Evolutionary conservation across 176 grass and related monocot genomes (phyloP).

Genomic region (Rhynchospora pubera): DNA sequence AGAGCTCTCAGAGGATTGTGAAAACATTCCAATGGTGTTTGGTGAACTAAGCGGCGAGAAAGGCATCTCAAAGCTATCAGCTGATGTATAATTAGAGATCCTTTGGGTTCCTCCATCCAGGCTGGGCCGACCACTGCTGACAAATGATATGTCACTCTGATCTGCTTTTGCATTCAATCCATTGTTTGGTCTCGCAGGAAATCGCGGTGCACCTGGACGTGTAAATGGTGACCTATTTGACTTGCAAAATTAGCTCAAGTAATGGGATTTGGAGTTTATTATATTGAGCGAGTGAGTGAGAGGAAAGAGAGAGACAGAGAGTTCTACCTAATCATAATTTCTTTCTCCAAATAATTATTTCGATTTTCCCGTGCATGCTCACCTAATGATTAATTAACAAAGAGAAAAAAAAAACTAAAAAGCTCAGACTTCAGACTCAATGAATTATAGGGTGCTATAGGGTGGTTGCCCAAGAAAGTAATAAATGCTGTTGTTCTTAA

Average conservation of each 20-base stretch:
- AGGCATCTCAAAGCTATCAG: conserved; percentile 27
- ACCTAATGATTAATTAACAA: conserved; percentile 29
- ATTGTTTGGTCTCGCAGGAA: background rate
- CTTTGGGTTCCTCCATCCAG: conserved; percentile 8
- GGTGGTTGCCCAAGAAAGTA: too few relatives aligned
- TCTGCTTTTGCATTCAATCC: background rate
- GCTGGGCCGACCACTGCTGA: conserved; percentile 19
- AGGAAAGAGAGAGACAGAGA: background rate
- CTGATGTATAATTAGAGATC: background rate
- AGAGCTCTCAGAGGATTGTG: background rate
- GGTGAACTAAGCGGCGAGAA: conserved; percentile 22
- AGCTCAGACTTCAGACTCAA: background rate
- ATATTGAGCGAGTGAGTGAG: background rate
- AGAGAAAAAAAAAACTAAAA: background rate
- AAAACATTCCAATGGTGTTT: conserved; percentile 13
- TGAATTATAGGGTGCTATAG: background rate
- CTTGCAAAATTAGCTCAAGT: background rate
- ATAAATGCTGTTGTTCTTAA: background rate
- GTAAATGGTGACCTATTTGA: conserved; percentile 33
- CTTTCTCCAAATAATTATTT: conserved; percentile 13
- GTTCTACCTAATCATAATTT: conserved; percentile 19
- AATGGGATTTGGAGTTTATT: background rate
- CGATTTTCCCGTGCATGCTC: conserved; percentile 19
- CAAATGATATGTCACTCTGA: conserved; percentile 37
- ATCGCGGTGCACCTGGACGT: conserved; percentile 3